phyloP scores from a whole-genome alignment of 768 basidiomycete species.

The Cantharellus anzutake region DNA sequence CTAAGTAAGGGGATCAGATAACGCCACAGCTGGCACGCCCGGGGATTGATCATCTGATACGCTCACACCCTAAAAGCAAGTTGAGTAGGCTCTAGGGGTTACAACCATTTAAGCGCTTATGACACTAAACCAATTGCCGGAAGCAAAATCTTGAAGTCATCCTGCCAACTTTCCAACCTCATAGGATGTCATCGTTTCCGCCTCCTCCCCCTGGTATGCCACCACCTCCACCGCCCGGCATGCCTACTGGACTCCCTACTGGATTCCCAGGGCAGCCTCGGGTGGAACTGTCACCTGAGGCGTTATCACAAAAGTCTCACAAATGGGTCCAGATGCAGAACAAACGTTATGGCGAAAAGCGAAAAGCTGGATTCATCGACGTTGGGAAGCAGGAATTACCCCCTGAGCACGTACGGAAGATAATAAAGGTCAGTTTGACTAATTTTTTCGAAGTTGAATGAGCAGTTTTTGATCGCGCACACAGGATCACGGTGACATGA shows the following conservation, averaged over 20 bases:
- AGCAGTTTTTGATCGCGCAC: constrained; percentile 21
- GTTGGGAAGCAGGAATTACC: constrained; percentile 93
- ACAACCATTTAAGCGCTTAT: too few species aligned
- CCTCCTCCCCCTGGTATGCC: constrained; percentile 21
- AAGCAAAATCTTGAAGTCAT: too few species aligned
- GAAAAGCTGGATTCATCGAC: constrained; percentile 75
- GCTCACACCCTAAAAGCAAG: too few species aligned
- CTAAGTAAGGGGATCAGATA: too few species aligned
- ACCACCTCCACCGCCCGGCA: constrained; percentile 11
- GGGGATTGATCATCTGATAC: too few species aligned
- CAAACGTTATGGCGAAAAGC: constrained; percentile 81
- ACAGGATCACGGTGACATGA: constrained; percentile 99
- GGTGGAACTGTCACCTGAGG: constrained; percentile 32
- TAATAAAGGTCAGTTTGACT: constrained; percentile 16
- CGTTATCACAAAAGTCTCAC: constrained; percentile 78
- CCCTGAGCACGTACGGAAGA: constrained; percentile 96
- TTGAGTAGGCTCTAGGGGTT: too few species aligned
- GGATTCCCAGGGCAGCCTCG: constrained; percentile 4
- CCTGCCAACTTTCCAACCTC: too few species aligned
- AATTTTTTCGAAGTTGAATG: neutral
- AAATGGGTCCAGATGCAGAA: constrained; percentile 94
- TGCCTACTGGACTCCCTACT: constrained; percentile 19
- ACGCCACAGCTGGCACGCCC: too few species aligned
- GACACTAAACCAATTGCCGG: too few species aligned
- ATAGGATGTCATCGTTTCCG: neutral